Evolutionary conservation across 1,139 yeast genomes (phyloP).

Genomic region (Ogataea hybrid): DNA sequence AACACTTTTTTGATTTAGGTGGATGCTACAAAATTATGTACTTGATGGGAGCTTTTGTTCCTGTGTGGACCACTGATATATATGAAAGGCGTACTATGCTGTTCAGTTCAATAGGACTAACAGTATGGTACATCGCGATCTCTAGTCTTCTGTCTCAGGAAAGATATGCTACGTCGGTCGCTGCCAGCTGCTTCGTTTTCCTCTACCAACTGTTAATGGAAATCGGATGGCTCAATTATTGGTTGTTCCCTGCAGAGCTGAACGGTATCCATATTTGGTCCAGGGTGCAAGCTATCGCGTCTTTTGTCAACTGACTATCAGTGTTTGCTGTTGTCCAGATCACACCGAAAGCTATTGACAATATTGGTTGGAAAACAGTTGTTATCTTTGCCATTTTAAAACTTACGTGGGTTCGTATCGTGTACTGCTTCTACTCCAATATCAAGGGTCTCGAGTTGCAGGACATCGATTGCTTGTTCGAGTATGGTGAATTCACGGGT

Average conservation of each 20-base stretch:
- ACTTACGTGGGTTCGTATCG: slow-evolving; percentile 39
- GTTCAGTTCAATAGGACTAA: slow-evolving; percentile 36
- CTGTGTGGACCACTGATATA: slow-evolving; percentile 40
- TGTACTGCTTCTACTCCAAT: slow-evolving; percentile 42
- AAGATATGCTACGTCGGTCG: not conserved
- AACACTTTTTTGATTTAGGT: slow-evolving; percentile 69
- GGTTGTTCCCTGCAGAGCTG: slow-evolving; percentile 63
- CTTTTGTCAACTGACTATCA: slow-evolving; percentile 44
- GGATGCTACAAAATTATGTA: slow-evolving; percentile 55
- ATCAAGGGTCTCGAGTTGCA: slow-evolving; percentile 43
- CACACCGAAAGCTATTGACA: slow-evolving; percentile 45
- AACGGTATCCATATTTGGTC: slow-evolving; percentile 49
- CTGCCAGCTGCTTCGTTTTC: slow-evolving; percentile 38
- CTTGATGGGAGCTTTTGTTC: slow-evolving; percentile 57
- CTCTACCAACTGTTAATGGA: slow-evolving; percentile 54
- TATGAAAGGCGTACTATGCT: slow-evolving; percentile 63
- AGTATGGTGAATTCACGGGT: slow-evolving; percentile 9
- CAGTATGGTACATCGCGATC: slow-evolving; percentile 29
- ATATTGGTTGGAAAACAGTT: slow-evolving; percentile 45
- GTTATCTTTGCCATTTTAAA: slow-evolving; percentile 41
- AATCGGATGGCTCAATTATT: slow-evolving; percentile 54
- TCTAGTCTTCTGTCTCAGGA: not conserved
- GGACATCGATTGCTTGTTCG: slow-evolving; percentile 43
- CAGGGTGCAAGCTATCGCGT: slow-evolving; percentile 56
- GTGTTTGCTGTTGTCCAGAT: slow-evolving; percentile 51